Base-by-base conservation (phyloP, 768 basidiomycete genomes). In the Pleurotus cornucopiae region DNA sequence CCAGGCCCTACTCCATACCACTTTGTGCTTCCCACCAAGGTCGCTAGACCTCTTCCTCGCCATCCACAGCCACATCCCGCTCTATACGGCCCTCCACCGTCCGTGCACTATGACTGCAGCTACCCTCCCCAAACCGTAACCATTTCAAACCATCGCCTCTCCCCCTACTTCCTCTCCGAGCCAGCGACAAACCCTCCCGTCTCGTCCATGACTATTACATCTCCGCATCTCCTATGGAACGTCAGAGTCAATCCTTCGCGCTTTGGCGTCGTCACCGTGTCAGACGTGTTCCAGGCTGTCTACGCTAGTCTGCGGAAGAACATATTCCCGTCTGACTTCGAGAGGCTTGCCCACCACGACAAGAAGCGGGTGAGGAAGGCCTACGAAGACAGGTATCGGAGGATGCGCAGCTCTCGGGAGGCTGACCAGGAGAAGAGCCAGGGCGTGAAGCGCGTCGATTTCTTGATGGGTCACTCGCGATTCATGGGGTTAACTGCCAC, bases 401-500 rank as follows among this genome's bases (percentile, higher is more conserved):
- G 67, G 9, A 65, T 74, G 9, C 40, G 58, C 1, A 69, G 74
- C 12, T 55, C 64, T 1, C 63, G 55, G 2, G 48, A 49, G 16
- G 68, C 67, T 23, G 72, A 69, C 26, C 62, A 64, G 34, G 81
- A 83, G 64, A 69, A 72, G 58, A 61, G 61, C 6, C 77, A 78
- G 62, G 81, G 80, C 0, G 60, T 84, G n/a, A 82, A 77, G 64
- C 67, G 80, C 52, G 73, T 84, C 0, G 84, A 85, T 64, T 83
- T 81, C 60, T 64, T 85, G 45, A 64, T 71, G 46, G 73, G 67
- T 26, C 67, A 65, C n/a, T 72, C 67, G 16, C 61, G 60, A n/a
- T 76, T 78, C 61, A 62, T 66, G 63, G 76, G 76, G 25, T 55
- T 77, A 12, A 66, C 71, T 0, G 65, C 56, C 3, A 63, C 68